Evolutionary conservation across 305 asterid species (phyloP), one percentile per base, ranked within the genome.

Genomic region (Fraxinus nigra): DNA sequence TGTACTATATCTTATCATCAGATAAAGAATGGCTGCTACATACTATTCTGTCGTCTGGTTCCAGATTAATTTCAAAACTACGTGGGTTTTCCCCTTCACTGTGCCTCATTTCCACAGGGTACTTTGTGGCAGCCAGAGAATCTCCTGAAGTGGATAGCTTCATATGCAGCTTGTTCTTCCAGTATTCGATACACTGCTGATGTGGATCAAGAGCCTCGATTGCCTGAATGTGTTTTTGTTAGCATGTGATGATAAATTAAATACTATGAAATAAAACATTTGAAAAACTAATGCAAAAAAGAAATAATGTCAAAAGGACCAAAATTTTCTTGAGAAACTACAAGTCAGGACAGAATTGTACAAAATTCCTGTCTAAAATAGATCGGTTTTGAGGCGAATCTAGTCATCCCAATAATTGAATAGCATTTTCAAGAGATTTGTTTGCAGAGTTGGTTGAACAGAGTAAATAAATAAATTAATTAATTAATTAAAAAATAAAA

Each of bases 151-250:
- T 78, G 56, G 87, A 78, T n/a, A 79, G 72, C 28, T 54, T 85
- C 56, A 0, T 33, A 1, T 13, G 40, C 40, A 43, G 69, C 79
- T 88, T 88, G 85, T 85, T 82, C 76, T 78, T 87, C 97, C 97
- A 92, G 85, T 93, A 93, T 80, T 86, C 93, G 11, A 56, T 37
- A 81, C 97, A 90, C 56, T 82, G 85, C 83, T 84, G 88, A 56
- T 84, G 84, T 0, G 92, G 88, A 82, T 93, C 97, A 43, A 89
- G 95, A 73, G 92, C 89, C 84, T 92, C 97, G 22, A 93, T 84
- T 32, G 85, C 59, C 32, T 93, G 89, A 79, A 81, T 32, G 67
- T 54, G 54, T 63, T 59, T n/a, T n/a, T 9, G 74, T 82, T 54
- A 88, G 85, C 83, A 76, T 75, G 35, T 32, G 8, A 51, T 16